These are phyloP conservation scores for Annona squamosa DNA, from an alignment of 164 flowering plant species.

Conservation along the genomic window DNA sequence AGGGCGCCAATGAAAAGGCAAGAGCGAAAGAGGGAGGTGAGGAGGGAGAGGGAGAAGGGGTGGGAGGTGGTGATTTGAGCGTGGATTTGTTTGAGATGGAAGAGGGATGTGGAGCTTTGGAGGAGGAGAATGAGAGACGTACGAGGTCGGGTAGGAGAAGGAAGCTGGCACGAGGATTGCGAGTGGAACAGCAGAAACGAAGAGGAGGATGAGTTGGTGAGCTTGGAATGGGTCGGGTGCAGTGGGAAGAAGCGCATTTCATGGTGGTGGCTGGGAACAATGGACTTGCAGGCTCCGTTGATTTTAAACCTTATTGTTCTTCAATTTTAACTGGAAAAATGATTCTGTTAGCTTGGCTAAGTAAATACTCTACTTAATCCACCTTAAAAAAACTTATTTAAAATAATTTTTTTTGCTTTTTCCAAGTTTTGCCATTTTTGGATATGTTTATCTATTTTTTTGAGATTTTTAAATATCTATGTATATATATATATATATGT, in stretches of 20 bases:
- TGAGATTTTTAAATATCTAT: too few relatives aligned
- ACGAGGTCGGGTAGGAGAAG: not conserved
- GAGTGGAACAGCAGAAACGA: not conserved
- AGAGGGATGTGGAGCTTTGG: conserved; percentile 20
- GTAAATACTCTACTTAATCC: too few relatives aligned
- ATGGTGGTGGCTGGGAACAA: too few relatives aligned
- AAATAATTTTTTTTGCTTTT: too few relatives aligned
- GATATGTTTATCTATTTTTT: too few relatives aligned
- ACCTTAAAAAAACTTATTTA: too few relatives aligned
- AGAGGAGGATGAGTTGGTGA: not conserved
- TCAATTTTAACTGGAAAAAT: too few relatives aligned
- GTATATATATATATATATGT: too few relatives aligned
- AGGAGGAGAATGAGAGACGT: conserved; percentile 22
- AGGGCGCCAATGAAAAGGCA: conserved; percentile 23
- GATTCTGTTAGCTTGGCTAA: too few relatives aligned
- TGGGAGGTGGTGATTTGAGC: conserved; percentile 34
- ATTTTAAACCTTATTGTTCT: too few relatives aligned
- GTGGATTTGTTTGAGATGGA: conserved; percentile 39
- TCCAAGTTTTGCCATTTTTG: too few relatives aligned
- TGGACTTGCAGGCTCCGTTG: too few relatives aligned
- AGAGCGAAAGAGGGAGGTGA: conserved; percentile 34
- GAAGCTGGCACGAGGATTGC: not conserved
- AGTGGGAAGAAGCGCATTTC: not conserved
- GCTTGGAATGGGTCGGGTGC: not conserved
- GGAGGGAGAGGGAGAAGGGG: conserved; percentile 13